phyloP scores from a whole-genome alignment of 2,329 filamentous ascomycete genomes.

The Claviceps quebecensis region DNA sequence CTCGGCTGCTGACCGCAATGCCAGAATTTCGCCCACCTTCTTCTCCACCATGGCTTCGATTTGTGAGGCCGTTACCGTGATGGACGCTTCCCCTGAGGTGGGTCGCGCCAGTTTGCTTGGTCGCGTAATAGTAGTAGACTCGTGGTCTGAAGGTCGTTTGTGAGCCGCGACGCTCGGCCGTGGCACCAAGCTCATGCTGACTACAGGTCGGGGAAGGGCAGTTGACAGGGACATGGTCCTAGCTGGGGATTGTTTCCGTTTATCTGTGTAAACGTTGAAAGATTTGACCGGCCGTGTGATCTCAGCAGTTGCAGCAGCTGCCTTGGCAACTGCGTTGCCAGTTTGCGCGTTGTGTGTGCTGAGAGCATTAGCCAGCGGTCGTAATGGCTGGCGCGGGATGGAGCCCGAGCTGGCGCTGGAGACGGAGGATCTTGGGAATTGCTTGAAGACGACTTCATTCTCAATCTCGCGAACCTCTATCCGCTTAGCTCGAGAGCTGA shows the following conservation, averaged over 20 bases:
- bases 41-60: constrained; percentile 89
- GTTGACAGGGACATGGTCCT: constrained; percentile 13
- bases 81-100: constrained; percentile 16
- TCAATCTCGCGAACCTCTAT: constrained; percentile 93
- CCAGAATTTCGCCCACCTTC: constrained; percentile 80
- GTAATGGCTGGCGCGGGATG: constrained; percentile 57
- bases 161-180: constrained; percentile 7
- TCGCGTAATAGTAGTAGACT: constrained; percentile 20
- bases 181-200: constrained; percentile 12
- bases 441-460: constrained; percentile 83
- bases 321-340: constrained; percentile 32
- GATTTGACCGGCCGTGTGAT: constrained; percentile 61
- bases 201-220: constrained; percentile 18
- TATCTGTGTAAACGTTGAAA: constrained; percentile 79
- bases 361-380: constrained; percentile 59
- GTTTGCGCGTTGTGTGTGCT: constrained; percentile 65
- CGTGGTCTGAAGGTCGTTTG: constrained; percentile 31
- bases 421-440: constrained; percentile 42
- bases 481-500: constrained; percentile 88
- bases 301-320: constrained; percentile 20
- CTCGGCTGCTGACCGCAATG: constrained; percentile 47
- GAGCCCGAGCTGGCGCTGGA: constrained; percentile 17
- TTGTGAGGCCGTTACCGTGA: constrained; percentile 51
- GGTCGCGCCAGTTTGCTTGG: constrained; percentile 34
- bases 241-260: constrained; percentile 26